Base-by-base conservation (phyloP, 2,329 filamentous ascomycete species). In the Talaromyces pinophilus region DNA sequence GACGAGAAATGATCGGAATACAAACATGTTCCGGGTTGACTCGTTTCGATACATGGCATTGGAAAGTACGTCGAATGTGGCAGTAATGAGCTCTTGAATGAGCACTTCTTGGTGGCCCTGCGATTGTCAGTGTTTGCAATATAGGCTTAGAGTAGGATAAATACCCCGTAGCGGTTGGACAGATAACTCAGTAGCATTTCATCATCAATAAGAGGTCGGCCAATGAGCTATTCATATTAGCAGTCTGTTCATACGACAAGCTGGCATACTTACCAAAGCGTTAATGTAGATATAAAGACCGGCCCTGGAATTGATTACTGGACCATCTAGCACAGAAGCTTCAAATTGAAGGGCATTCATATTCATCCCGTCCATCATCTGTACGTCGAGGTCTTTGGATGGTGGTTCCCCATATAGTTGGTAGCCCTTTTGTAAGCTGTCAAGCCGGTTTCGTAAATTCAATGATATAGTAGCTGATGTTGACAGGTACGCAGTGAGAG, bases 221-320 rank as follows among this genome's bases (percentile, higher is more conserved):
- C 92, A 68, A 91, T 87, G 63, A 97, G 88, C 91, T 95, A 71
- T 59, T 25, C 62, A 65, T 28, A 6, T 42, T 30, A 59, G 40
- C 55, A 10, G 19, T 19, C 28, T 5, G 3, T 33, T 63, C 22
- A 7, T 6, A 48, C 17, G 11, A 17, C 28, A 30, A 50, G 1
- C 7, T 59, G 2, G 5, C 8, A 30, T 25, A 44, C 48, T 70
- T 81, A 95, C 91, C 75, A 91, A 85, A 64, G 92, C 88, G 75
- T 93, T 95, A 8, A 97, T 81, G 75, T 94, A 95, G 6, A 96
- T 84, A 74, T 95, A 97, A 64, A 97, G 82, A 5, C 91, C 93
- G 62, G 92, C 91, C 76, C 92, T 86, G 3, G 92, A 92, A 70
- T 92, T 92, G 59, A 89, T 82, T 35, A 88, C 82, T 3, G 90